Percentiles rank a stretch among this genome's conserved stretches.
Conservation (phyloP, 345 rosid genomes). For the Melastoma malabathricum region DNA sequence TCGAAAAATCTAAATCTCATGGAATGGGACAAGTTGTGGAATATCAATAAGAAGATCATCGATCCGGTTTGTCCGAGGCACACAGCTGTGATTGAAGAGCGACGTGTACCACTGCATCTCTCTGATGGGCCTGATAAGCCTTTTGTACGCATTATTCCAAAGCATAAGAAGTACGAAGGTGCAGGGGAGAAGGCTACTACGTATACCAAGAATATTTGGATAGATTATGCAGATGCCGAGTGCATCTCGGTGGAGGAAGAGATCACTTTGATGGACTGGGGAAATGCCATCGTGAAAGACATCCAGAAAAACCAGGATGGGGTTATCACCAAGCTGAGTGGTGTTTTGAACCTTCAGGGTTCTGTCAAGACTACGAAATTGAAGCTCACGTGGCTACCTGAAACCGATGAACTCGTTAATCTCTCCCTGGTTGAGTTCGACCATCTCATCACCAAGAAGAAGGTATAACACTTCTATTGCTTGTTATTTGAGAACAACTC, state of each 20-base stretch:
- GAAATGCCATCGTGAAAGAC: slow-evolving; percentile 69
- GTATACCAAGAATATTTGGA: slow-evolving; percentile 64
- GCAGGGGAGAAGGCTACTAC: slow-evolving; percentile 91
- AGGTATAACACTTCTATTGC: slow-evolving; percentile 20
- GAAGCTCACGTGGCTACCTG: slow-evolving; percentile 88
- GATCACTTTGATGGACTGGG: slow-evolving; percentile 92
- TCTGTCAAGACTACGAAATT: slow-evolving; percentile 79
- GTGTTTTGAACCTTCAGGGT: slow-evolving; percentile 70
- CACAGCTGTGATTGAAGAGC: slow-evolving; percentile 71
- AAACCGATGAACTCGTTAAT: slow-evolving; percentile 39
- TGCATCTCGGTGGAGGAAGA: slow-evolving; percentile 61
- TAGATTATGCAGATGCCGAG: slow-evolving; percentile 63
- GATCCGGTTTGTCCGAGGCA: slow-evolving; percentile 96
- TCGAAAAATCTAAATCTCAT: slow-evolving; percentile 86
- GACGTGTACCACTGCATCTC: slow-evolving; percentile 43
- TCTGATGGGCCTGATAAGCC: slow-evolving; percentile 54
- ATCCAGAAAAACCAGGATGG: slow-evolving; percentile 49
- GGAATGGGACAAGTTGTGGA: slow-evolving; percentile 99
- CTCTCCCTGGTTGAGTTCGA: slow-evolving; percentile 50
- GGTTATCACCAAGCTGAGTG: slow-evolving; percentile 35
- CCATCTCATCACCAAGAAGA: slow-evolving; percentile 59
- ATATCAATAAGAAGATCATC: slow-evolving; percentile 76
- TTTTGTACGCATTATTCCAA: slow-evolving; percentile 62
- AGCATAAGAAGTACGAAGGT: slow-evolving; percentile 84
- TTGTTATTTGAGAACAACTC: background rate